Base-by-base conservation (phyloP, 2,329 filamentous ascomycete genomes). In the Penicillium sp. region DNA sequence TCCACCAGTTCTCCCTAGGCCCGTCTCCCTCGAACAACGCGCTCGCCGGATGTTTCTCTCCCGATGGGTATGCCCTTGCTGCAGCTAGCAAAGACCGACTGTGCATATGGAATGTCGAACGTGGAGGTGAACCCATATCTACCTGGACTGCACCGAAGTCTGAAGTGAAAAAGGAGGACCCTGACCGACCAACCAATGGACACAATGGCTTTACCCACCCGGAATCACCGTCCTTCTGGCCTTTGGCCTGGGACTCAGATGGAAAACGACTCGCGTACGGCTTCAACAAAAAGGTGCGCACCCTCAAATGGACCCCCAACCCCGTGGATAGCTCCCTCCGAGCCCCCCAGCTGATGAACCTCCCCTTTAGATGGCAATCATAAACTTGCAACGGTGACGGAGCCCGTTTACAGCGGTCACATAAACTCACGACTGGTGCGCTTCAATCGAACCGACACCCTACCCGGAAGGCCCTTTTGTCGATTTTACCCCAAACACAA, bases 231-330 rank as follows among this genome's bases (percentile, higher is more conserved):
- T 66, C 67, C 9, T 71, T 77, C 57, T 71, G 77, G 44, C 71
- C 73, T 27, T 67, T 84, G 48, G 75, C 74, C 29, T 84, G 81
- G 81, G 81, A 82, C 64, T 72, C 72, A 11, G 78, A 83, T 64
- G 80, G 81, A n/a, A 79, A 79, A 62, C 80, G 76, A 61, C 70
- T 84, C 53, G 79, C 77, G 2, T 79, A 81, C 62, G 78, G 77
- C 24, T 73, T 79, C 54, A 76, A 75, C 29, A 76, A 74, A 58
- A 76, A 80, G 75, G 80, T 82, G 70, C 39, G 71, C 64, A 43
- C 39, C 13, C 58, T 63, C 24, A 58, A 29, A 7, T 24, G n/a
- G 10, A 42, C 48, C 24, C 14, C 38, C 18, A 5, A 9, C 36
- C 16, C 47, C 27, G 38, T 40, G 38, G 21, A 48, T 36, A 8